A percentile compares a stretch with the other conserved stretches of the same genome.
These are phyloP conservation scores for Apiotrichum mycotoxinovorans DNA, from an alignment of 1,284 basidiomycete genomes.

Conservation along the genomic window DNA sequence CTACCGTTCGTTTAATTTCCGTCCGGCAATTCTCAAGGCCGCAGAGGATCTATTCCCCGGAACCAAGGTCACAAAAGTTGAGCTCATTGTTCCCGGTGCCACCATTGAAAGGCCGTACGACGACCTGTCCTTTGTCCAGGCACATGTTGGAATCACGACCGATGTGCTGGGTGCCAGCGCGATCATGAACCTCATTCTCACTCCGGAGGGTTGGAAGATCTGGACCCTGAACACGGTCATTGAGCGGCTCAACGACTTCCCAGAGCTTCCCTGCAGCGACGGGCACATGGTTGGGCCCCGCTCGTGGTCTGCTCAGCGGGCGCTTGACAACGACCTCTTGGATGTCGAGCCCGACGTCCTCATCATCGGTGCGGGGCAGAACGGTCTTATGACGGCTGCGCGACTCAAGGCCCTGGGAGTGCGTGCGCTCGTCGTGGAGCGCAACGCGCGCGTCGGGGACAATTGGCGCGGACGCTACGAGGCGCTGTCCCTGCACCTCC, in stretches of 20 bases:
- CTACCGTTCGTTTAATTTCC: constrained; percentile 60
- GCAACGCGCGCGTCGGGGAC: constrained; percentile 46
- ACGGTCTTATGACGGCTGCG: constrained; percentile 48
- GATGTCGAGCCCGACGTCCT: constrained; percentile 53
- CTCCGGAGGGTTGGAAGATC: constrained; percentile 56
- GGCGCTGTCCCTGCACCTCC: constrained; percentile 60
- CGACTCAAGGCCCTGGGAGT: constrained; percentile 50
- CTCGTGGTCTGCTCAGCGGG: constrained; percentile 21
- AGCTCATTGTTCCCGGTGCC: constrained; percentile 47
- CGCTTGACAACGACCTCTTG: constrained; percentile 3
- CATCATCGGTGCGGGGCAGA: constrained; percentile 51
- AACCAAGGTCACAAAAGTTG: constrained; percentile 41
- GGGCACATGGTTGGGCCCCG: constrained; percentile 27
- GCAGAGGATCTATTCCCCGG: constrained; percentile 21
- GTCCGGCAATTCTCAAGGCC: constrained; percentile 43
- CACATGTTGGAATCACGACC: constrained; percentile 48
- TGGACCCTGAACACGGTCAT: constrained; percentile 58
- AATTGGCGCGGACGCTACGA: constrained; percentile 57
- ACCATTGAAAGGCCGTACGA: constrained; percentile 53
- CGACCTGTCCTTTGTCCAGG: constrained; percentile 59
- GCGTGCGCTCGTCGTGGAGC: constrained; percentile 48
- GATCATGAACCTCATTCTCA: constrained; percentile 56
- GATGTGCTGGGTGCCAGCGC: constrained; percentile 39
- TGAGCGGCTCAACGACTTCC: constrained; percentile 55
- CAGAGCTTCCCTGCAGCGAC: constrained; percentile 41